Percentiles rank a stretch among this genome's conserved stretches.
These are phyloP conservation scores for Collybia sordida DNA, from an alignment of 768 basidiomycete species.

Conservation along the genomic window DNA sequence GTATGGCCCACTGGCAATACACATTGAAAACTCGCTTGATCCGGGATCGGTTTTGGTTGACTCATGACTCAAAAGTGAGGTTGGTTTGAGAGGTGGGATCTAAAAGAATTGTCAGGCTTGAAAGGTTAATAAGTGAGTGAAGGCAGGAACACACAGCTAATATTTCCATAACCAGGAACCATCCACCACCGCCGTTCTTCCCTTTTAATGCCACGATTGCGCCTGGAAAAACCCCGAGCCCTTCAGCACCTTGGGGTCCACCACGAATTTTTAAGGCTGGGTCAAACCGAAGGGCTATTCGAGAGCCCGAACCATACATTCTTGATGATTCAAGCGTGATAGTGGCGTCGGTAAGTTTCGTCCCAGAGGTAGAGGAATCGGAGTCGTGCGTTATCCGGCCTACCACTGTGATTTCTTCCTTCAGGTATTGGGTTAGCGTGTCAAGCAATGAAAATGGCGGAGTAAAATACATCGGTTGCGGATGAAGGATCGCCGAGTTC, in stretches of 20 bases:
- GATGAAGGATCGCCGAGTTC: conserved; percentile 76
- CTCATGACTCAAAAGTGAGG: conserved; percentile 31
- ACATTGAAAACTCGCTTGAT: conserved; percentile 57
- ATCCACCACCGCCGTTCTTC: conserved; percentile 86
- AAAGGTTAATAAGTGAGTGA: not conserved
- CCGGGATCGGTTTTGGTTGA: conserved; percentile 31
- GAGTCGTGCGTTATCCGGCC: conserved; percentile 74
- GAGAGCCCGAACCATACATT: conserved; percentile 63
- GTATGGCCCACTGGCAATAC: conserved; percentile 84
- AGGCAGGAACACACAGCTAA: conserved; percentile 57
- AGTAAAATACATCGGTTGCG: conserved; percentile 36
- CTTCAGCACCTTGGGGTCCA: conserved; percentile 56
- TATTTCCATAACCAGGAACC: conserved; percentile 83
- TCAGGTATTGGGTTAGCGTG: not conserved
- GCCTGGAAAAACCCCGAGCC: conserved; percentile 84
- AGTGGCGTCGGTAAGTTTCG: conserved; percentile 73
- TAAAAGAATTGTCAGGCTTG: conserved; percentile 22
- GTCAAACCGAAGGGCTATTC: conserved; percentile 71
- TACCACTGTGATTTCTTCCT: conserved; percentile 69
- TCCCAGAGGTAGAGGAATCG: conserved; percentile 49
- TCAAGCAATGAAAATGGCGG: not conserved
- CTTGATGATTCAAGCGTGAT: conserved; percentile 85
- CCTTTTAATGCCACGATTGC: conserved; percentile 85
- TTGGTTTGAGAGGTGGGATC: conserved; percentile 59
- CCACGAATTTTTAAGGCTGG: conserved; percentile 65